Base-by-base conservation (phyloP, 345 rosid genomes). In the Cardiospermum halicacabum region DNA sequence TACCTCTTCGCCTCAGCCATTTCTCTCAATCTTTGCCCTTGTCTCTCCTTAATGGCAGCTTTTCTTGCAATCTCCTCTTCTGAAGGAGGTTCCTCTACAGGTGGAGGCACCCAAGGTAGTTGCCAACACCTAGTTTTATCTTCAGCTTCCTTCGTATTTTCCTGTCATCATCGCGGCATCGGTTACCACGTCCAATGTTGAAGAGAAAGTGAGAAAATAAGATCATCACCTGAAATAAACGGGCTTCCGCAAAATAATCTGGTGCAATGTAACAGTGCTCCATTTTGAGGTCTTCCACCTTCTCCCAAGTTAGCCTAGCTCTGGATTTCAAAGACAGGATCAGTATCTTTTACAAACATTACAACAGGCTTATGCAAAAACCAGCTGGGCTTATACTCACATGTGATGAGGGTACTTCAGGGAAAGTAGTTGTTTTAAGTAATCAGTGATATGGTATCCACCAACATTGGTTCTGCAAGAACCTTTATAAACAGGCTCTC, bases 1-100 rank as follows among this genome's bases (percentile, higher is more conserved):
- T 76, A 85, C 79, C 89, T 82, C 88, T 89, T 94, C 36, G 96
- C 88, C 79, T 88, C 97, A 51, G 97, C 99, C 99, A 94, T 94
- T 63, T 91, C 99, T 72, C 97, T 84, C 77, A 94, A 73, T 60
- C 97, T 78, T 82, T 94, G 99, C 62, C 97, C 92, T 69, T 87
- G 97, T 69, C 87, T 91, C 75, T 91, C 99, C 71, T 76, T 85
- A 73, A 84, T 80, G 60, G 97, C 97, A 57, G 99, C 99, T 74
- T 85, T 94, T 73, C 97, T 82, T 2, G 99, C 99, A 58, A 91
- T 68, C 85, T 94, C 97, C 85, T 94, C 97, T 80, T 85, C 92
- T 43, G 99, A 91, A 71, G 99, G 99, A 67, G 87, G 89, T 75
- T 79, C 96, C 81, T 91, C 99, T 11, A 74, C 71, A 28, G 89